A percentile compares a stretch with the other conserved stretches of the same genome.
Conservation (phyloP, 495 filamentous ascomycete species). For the Aspergillus haitiensis region DNA sequence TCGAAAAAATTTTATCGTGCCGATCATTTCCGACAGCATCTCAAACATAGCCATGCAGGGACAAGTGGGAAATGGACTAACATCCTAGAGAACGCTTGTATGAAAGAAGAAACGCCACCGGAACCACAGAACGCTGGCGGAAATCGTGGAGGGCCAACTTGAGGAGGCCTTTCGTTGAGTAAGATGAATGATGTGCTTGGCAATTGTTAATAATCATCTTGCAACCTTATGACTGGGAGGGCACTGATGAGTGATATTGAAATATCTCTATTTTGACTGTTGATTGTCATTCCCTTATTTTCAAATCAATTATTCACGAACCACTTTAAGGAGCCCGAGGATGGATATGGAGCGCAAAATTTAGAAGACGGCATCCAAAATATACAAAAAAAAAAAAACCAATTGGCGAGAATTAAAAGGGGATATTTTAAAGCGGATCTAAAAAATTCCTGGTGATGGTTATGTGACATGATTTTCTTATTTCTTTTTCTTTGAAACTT, state of each 20-base stretch:
- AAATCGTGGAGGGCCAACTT: constrained; percentile 16
- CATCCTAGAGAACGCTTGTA: constrained; percentile 93
- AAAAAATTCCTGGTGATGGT: constrained; percentile 4
- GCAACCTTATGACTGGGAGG: constrained; percentile 1
- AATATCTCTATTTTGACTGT: too few species aligned
- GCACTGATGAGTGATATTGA: too few species aligned
- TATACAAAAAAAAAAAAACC: constrained; percentile 7
- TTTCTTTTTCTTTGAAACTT: constrained; percentile 12
- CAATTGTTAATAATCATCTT: constrained; percentile 28
- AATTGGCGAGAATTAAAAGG: not conserved
- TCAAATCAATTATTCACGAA: too few species aligned
- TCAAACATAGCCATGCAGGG: constrained; percentile 96
- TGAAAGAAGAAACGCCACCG: constrained; percentile 79
- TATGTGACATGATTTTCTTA: constrained; percentile 21
- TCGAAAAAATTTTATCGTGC: constrained; percentile 98
- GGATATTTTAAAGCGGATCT: not conserved
- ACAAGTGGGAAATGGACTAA: constrained; percentile 99
- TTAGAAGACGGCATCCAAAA: not conserved
- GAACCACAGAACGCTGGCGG: constrained; percentile 33
- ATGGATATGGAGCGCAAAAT: not conserved
- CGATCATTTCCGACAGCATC: constrained; percentile 96
- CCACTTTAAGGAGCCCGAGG: not conserved
- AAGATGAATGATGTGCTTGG: constrained; percentile 41
- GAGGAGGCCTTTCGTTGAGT: constrained; percentile 33
- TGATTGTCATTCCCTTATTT: too few species aligned